Evolutionary conservation across 371 early-diverging fungal genomes (phyloP).

Genomic region (Haplosporangium sp.): DNA sequence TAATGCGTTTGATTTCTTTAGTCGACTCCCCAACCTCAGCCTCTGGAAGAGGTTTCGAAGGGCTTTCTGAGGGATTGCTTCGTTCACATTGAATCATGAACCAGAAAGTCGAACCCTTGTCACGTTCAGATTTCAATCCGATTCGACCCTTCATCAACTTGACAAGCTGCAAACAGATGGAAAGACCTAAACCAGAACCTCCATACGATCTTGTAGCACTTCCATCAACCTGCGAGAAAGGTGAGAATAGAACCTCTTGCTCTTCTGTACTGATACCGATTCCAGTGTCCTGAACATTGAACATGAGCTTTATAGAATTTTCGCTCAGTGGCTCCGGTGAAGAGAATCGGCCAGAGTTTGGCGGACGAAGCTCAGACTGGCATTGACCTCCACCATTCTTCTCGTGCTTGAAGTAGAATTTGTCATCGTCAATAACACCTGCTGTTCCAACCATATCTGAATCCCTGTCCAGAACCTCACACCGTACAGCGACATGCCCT

Average conservation of each 20-base stretch:
- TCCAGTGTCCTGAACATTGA: slow-evolving; percentile 69
- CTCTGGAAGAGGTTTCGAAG: slow-evolving; percentile 10
- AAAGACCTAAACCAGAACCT: slow-evolving; percentile 71
- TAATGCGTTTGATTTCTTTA: slow-evolving; percentile 54
- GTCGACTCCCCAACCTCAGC: slow-evolving; percentile 39
- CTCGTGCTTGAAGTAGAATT: slow-evolving; percentile 47
- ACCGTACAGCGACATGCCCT: slow-evolving; percentile 66
- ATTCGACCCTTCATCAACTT: slow-evolving; percentile 69
- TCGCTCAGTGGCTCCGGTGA: slow-evolving; percentile 52
- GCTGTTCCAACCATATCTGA: slow-evolving; percentile 20
- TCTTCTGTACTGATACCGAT: slow-evolving; percentile 71
- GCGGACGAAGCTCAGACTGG: slow-evolving; percentile 47
- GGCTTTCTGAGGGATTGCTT: slow-evolving; percentile 13
- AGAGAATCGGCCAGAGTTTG: slow-evolving; percentile 51
- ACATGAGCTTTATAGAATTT: slow-evolving; percentile 39
- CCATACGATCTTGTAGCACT: slow-evolving; percentile 64
- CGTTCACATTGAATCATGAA: slow-evolving; percentile 54
- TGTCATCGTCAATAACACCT: slow-evolving; percentile 36
- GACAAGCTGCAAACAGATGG: slow-evolving; percentile 66
- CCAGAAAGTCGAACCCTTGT: slow-evolving; percentile 59
- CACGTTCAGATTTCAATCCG: slow-evolving; percentile 48
- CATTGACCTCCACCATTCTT: slow-evolving; percentile 45
- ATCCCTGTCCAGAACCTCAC: slow-evolving; percentile 36
- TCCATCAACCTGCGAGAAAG: slow-evolving; percentile 74
- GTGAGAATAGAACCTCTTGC: slow-evolving; percentile 65